phyloP scores from a whole-genome alignment of 2,329 filamentous ascomycete species.

The Sporothrix phasma region DNA sequence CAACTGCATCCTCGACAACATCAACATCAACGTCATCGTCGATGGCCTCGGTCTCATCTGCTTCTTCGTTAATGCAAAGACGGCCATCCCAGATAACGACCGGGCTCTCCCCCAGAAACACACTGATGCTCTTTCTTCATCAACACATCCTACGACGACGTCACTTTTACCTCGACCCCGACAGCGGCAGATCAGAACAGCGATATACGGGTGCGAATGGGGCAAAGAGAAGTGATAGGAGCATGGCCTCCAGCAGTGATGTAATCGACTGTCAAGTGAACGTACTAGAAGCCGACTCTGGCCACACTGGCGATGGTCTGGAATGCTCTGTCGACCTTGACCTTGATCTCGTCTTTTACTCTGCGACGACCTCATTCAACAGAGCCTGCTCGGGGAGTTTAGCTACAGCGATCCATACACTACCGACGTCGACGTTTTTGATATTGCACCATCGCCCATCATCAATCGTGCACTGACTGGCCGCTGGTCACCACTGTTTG shows the following conservation, averaged over 20 bases:
- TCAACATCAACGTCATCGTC: neutral
- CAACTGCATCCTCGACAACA: neutral
- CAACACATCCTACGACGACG: constrained; percentile 5
- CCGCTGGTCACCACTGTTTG: constrained; percentile 2
- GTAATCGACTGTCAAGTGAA: neutral
- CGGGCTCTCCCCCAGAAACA: neutral
- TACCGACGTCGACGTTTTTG: neutral
- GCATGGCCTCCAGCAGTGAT: too few relatives aligned
- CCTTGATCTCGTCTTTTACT: neutral
- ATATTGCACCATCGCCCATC: neutral
- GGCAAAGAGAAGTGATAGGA: neutral
- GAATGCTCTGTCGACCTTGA: too few relatives aligned
- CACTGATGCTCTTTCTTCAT: constrained; percentile 1
- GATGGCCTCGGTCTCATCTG: too few relatives aligned
- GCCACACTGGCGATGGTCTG: too few relatives aligned
- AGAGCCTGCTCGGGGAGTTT: neutral
- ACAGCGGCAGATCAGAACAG: neutral
- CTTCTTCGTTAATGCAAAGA: too few relatives aligned
- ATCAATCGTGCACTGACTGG: neutral
- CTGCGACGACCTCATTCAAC: neutral
- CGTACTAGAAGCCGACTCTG: neutral
- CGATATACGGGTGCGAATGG: neutral
- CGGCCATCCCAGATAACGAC: too few relatives aligned
- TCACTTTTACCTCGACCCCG: neutral
- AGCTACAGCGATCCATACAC: neutral